These are phyloP conservation scores for Helicostylum pulchrum DNA, from an alignment of 192 early-diverging fungal genomes.

Conservation along the genomic window DNA sequence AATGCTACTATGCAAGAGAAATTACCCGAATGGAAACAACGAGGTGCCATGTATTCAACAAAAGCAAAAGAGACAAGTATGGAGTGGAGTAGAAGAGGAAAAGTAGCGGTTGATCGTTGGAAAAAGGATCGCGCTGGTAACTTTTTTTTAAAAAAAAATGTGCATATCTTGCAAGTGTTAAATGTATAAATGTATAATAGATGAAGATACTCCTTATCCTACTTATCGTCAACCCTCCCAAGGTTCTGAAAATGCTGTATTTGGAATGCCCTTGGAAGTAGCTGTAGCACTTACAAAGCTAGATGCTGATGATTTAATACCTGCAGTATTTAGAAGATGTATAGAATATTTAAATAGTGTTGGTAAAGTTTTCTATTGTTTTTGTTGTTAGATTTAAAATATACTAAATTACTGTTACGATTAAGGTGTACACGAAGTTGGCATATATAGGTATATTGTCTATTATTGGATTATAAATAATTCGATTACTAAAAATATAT, in stretches of 20 bases:
- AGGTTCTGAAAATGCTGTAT: constrained; percentile 21
- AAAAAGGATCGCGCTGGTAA: constrained; percentile 22
- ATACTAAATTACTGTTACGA: background rate
- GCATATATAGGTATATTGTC: constrained; percentile 45
- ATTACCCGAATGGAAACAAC: constrained; percentile 36
- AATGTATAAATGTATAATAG: background rate
- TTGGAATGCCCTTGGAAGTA: constrained; percentile 30
- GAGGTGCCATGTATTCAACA: constrained; percentile 29
- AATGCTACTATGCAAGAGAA: constrained; percentile 34
- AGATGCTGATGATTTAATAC: constrained; percentile 23
- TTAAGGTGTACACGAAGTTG: constrained; percentile 50
- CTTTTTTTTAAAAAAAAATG: background rate
- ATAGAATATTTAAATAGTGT: constrained; percentile 33
- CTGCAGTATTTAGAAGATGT: constrained; percentile 33
- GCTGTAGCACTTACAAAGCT: constrained; percentile 29
- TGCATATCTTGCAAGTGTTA: background rate
- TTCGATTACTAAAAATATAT: background rate
- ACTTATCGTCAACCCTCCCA: background rate
- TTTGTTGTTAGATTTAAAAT: background rate
- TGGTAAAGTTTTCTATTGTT: constrained; percentile 18
- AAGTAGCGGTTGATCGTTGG: constrained; percentile 36
- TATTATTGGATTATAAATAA: background rate
- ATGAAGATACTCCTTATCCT: background rate
- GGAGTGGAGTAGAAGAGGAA: constrained; percentile 37
- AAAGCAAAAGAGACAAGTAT: constrained; percentile 34